These are phyloP conservation scores for Rugonectria rugulosa DNA, from an alignment of 2,329 filamentous ascomycete genomes.

Conservation along the genomic window DNA sequence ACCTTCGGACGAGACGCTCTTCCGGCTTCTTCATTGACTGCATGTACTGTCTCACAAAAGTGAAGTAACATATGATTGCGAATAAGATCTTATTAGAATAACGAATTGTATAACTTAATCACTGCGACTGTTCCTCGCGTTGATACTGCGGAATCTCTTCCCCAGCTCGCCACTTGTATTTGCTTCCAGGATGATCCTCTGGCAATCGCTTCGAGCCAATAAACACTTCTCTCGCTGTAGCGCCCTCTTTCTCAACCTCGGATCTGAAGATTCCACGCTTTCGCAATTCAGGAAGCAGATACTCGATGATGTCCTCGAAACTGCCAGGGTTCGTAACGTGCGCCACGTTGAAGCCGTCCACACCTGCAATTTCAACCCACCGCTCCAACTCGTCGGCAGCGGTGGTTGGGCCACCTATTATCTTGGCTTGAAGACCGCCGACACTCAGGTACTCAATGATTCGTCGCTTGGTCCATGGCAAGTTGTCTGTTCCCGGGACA, in stretches of 20 bases:
- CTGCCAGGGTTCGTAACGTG: slow-evolving; percentile 51
- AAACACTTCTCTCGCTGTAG: slow-evolving; percentile 65
- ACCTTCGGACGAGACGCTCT: too few relatives aligned
- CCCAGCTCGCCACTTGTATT: slow-evolving; percentile 57
- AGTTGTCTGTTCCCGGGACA: slow-evolving; percentile 36
- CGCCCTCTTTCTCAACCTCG: slow-evolving; percentile 39
- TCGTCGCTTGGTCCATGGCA: slow-evolving; percentile 62
- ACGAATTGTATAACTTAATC: too few relatives aligned
- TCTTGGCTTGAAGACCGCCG: slow-evolving; percentile 45
- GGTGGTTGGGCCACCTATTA: slow-evolving; percentile 21
- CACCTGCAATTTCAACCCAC: slow-evolving; percentile 51
- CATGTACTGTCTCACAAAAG: too few relatives aligned
- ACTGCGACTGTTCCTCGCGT: not conserved
- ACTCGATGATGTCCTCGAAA: slow-evolving; percentile 40
- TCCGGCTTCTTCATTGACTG: too few relatives aligned
- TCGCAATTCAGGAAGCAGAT: slow-evolving; percentile 37
- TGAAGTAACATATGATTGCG: slow-evolving; percentile 7
- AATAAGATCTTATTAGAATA: too few relatives aligned
- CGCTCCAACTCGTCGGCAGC: slow-evolving; percentile 53
- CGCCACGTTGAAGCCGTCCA: slow-evolving; percentile 50
- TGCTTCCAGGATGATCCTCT: slow-evolving; percentile 64
- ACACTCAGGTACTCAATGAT: slow-evolving; percentile 63
- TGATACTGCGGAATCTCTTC: slow-evolving; percentile 5
- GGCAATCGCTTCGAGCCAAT: slow-evolving; percentile 63
- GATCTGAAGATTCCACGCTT: slow-evolving; percentile 35